phyloP scores from a whole-genome alignment of 2,329 filamentous ascomycete genomes.

The Neopestalotiopsis rosae region DNA sequence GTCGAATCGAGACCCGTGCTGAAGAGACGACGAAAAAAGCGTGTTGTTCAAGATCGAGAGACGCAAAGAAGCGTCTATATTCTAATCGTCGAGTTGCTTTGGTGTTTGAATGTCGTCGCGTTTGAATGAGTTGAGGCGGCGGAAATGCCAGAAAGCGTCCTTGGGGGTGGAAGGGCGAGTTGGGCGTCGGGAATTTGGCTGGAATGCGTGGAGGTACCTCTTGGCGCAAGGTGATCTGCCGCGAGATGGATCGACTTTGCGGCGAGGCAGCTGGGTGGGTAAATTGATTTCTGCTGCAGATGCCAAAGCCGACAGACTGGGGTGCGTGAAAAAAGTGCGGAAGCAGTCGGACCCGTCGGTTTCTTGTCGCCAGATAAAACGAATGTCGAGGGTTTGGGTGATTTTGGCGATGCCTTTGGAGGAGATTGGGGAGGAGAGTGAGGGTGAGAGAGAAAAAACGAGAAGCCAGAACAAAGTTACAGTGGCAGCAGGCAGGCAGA shows the following conservation, averaged over 20 bases:
- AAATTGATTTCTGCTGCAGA: not conserved
- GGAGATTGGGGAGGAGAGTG: not conserved
- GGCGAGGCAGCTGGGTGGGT: not conserved
- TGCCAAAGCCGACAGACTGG: not conserved
- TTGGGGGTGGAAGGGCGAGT: not conserved
- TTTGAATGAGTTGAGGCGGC: not conserved
- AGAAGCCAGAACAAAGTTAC: not conserved
- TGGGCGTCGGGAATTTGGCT: not conserved
- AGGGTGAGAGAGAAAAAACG: too few species aligned
- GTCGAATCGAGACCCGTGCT: not conserved
- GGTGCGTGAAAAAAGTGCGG: not conserved
- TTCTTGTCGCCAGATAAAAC: slow-evolving; percentile 6
- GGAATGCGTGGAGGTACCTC: not conserved
- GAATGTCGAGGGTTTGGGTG: slow-evolving; percentile 6
- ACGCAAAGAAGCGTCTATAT: not conserved
- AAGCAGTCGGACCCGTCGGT: not conserved
- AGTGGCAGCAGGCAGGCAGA: not conserved
- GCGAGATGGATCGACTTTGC: not conserved
- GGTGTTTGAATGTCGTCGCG: not conserved
- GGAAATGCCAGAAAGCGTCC: slow-evolving; percentile 1
- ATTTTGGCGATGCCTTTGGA: not conserved
- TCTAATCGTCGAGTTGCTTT: not conserved
- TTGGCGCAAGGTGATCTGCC: slow-evolving; percentile 6
- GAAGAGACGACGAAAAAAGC: not conserved
- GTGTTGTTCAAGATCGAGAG: not conserved